phyloP scores from a whole-genome alignment of 352 stramenopile species.

The Globisporangium emineosum region DNA sequence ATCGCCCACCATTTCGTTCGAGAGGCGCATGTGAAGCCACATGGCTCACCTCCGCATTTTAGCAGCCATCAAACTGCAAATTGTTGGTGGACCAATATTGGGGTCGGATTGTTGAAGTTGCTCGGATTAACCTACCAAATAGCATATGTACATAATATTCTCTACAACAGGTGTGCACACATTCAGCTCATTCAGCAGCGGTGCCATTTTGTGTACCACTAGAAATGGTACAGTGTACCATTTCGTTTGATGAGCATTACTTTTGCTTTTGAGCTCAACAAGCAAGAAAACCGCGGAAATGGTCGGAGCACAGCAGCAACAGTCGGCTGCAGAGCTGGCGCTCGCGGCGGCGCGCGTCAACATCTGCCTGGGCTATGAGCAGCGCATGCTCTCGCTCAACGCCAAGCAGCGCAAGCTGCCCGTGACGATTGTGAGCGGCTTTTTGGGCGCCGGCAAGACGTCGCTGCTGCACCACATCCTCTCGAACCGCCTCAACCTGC shows the following conservation, averaged over 20 bases:
- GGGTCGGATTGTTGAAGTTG: conserved; percentile 1
- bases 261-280: not conserved
- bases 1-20: not conserved
- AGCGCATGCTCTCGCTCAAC: conserved; percentile 49
- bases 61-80: conserved; percentile 6
- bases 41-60: not conserved
- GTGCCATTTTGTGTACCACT: not conserved
- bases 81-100: no score
- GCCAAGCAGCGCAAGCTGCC: conserved; percentile 41
- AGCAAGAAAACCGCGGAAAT: not conserved
- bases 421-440: conserved; percentile 67
- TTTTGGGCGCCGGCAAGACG: conserved; percentile 68
- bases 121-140: not conserved
- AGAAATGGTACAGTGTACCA: conserved; percentile 3
- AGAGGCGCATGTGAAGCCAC: not conserved
- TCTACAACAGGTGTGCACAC: not conserved
- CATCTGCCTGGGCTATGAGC: conserved; percentile 51
- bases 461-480: conserved; percentile 66
- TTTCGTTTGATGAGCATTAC: not conserved
- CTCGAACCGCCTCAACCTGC: conserved; percentile 61
- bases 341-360: conserved; percentile 52
- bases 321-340: conserved; percentile 26
- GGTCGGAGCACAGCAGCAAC: not conserved
- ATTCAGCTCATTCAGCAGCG: not conserved
- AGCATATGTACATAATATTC: not conserved